Evolutionary conservation across 805 yeast genomes (phyloP).

Genomic region (Suhomyces tanzawaensis): DNA sequence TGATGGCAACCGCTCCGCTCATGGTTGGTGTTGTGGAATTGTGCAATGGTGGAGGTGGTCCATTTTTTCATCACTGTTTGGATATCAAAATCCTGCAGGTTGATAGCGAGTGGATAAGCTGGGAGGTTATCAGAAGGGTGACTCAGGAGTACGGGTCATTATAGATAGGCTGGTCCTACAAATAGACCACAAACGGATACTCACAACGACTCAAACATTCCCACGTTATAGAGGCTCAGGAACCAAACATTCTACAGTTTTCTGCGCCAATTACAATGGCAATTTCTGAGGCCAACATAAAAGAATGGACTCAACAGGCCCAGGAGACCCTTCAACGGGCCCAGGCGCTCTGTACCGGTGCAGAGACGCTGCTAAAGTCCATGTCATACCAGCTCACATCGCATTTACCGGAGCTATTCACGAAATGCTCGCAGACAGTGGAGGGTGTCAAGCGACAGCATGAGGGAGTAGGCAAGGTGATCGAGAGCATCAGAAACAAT

Average conservation of each 20-base stretch:
- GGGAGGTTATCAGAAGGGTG: no score
- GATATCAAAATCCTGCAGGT: not conserved
- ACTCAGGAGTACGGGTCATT: no score
- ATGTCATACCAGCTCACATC: slow-evolving; percentile 22
- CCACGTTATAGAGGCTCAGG: no score
- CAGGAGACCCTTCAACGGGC: slow-evolving; percentile 27
- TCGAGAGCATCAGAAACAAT: slow-evolving; percentile 15
- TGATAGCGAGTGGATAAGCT: no score
- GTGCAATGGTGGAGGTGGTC: no score
- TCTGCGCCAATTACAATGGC: no score
- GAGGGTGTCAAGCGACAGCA: slow-evolving; percentile 17
- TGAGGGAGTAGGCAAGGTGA: slow-evolving; percentile 11
- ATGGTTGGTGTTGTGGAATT: slow-evolving; percentile 7
- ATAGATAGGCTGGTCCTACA: no score
- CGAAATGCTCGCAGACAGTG: slow-evolving; percentile 13
- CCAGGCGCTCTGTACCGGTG: slow-evolving; percentile 29
- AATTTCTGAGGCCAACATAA: slow-evolving; percentile 10
- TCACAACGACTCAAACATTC: no score
- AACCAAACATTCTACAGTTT: no score
- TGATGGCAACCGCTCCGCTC: slow-evolving; percentile 20
- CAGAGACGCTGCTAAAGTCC: slow-evolving; percentile 29
- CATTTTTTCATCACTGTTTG: not conserved
- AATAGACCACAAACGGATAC: no score
- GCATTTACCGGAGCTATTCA: slow-evolving; percentile 23
- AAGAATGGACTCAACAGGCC: slow-evolving; percentile 31